A percentile compares a stretch with the other conserved stretches of the same genome.
Conservation (phyloP, 805 yeast genomes). For the Phaffomyces antillensis region DNA sequence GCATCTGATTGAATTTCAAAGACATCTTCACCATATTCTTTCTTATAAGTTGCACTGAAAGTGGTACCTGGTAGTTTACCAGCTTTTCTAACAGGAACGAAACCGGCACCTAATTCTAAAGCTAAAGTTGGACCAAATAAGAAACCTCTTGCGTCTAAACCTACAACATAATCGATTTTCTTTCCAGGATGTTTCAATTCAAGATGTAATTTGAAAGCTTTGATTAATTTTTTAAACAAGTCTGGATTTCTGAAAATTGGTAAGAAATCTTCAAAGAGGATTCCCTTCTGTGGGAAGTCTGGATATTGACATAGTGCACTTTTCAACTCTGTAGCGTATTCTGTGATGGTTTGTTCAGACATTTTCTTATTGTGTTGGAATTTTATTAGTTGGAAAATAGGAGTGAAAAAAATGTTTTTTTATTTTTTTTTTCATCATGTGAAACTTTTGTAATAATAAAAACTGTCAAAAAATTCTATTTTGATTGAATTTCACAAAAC, state of each 20-base stretch:
- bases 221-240: conserved; percentile 71
- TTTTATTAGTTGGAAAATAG: not conserved
- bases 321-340: conserved; percentile 39
- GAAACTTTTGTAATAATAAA: no score
- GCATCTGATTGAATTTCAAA: conserved; percentile 85
- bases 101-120: conserved; percentile 79
- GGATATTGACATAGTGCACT: conserved; percentile 70
- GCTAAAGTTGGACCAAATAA: conserved; percentile 95
- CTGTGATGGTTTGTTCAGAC: conserved; percentile 11
- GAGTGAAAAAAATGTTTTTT: not conserved
- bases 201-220: conserved; percentile 73
- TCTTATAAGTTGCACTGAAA: conserved; percentile 62
- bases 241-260: conserved; percentile 86
- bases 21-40: conserved; percentile 89
- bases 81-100: conserved; percentile 90
- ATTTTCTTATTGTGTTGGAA: not conserved
- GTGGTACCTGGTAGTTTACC: conserved; percentile 93
- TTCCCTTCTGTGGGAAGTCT: conserved; percentile 90
- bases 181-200: conserved; percentile 44
- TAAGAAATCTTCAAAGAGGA: conserved; percentile 90
- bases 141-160: conserved; percentile 95
- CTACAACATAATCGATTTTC: conserved; percentile 83
- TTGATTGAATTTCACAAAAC: no score
- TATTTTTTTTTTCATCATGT: not conserved
- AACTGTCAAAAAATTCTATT: no score